Evolutionary conservation across 345 rosid species (phyloP), one percentile per base, ranked within the genome.

Genomic region (Crucihimalaya himalaica): DNA sequence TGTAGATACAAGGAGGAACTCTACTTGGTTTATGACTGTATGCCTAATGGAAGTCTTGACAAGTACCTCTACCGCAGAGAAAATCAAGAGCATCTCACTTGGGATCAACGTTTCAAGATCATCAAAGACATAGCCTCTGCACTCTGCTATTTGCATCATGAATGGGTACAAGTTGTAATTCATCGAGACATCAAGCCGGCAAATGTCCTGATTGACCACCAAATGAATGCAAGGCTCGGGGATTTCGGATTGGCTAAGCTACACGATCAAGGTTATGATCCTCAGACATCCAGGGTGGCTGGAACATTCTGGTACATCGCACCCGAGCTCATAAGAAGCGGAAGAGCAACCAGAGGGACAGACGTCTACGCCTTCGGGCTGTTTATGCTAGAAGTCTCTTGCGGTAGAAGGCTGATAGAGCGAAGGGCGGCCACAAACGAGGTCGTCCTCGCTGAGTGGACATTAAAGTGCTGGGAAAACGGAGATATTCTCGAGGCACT

Each of bases 341-440:
- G 84, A 31, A 80, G 55, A 73, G 79, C 83, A 21, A 77, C 81
- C 0, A 80, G 78, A 2, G 21, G 56, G 19, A 77, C 79, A 1
- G 78, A 84, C 18, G 77, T 80, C 5, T 84, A 59, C 21, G 77
- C 81, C 0, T 84, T 74, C 2, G 8, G 85, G 48, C 29, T 71
- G 11, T 80, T 75, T 32, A 61, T 80, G 50, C 82, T 81, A 0
- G 87, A 84, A 68, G 81, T 81, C 2, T 72, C 77, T 19, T 77
- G 80, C 19, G 87, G 85, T 16, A 81, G 79, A 71, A 81, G 74
- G 64, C 75, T 81, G 2, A 68, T 79, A 8, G 72, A 42, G 58
- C 56, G 16, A 45, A 55, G 79, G 31, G 93, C 93, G 6, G 70
- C 73, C 67, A 79, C 85, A 0, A 90, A 89, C 63, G 96, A 89